Evolutionary conservation across 208 protist species (phyloP), one percentile per base, ranked within the genome.

Genomic region (Leishmania gerbilli): DNA sequence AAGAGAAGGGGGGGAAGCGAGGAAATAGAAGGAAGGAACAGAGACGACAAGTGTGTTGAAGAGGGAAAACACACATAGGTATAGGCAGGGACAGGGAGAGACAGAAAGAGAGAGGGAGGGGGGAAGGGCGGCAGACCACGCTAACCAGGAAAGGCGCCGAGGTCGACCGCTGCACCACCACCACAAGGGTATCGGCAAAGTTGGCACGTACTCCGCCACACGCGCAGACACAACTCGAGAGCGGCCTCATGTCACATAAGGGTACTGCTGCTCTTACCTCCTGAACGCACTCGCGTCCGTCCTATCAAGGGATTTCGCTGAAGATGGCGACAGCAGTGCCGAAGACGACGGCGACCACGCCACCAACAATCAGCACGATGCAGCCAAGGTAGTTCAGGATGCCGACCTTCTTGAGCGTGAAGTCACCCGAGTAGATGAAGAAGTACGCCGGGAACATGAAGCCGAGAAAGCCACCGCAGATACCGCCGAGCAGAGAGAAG

Each of bases 391-490:
- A 92, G 82, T 94, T 72, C 53, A 82, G 47, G 19, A 80, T 84
- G 71, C 91, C 90, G 3, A 92, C 88, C 58, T 90, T 84, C 74
- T 84, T 76, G 11, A 90, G 64, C 47, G 84, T 93, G 79, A 89
- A 95, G 77, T 82, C 87, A 24, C 91, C 90, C 3, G 90, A 87
- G 84, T 95, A 94, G 71, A 96, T 91, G 71, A 84, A 88, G 83
- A 96, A 97, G 75, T 87, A 91, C 71, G 93, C 93, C 1, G 94
- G 94, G 68, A 96, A 89, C 13, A 96, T 83, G 88, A 97, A 97
- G 71, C 81, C 91, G 31, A 97, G 77, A 65, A 94, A 91, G 51
- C 91, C 91, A 42, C 91, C 91, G 80, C 88, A 92, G 69, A 96
- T 81, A 40, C 88, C 88, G 45, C 94, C 94, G 60, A 96, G 84